Evolutionary conservation across 176 grass and related monocot species (phyloP).

Genomic region (Oryza nivara): DNA sequence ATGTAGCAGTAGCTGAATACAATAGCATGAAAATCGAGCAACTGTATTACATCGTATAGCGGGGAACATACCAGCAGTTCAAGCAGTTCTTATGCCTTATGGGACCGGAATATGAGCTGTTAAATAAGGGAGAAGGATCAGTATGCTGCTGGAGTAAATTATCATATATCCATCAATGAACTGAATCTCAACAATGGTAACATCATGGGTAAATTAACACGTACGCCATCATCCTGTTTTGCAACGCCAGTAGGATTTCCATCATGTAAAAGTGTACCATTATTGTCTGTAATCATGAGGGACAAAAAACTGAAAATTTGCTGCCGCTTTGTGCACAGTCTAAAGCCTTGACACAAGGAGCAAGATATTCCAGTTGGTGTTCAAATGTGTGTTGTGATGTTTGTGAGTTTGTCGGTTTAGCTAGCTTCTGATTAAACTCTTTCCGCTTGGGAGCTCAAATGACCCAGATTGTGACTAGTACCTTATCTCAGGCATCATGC

Average conservation of each 20-base stretch:
- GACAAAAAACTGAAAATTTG: conserved; percentile 45
- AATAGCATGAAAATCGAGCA: conserved; percentile 38
- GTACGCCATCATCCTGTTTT: conserved; percentile 39
- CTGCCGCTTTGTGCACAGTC: conserved; percentile 39
- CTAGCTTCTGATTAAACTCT: too few relatives aligned
- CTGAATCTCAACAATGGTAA: conserved; percentile 25
- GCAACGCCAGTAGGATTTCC: conserved; percentile 48
- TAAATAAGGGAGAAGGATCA: conserved; percentile 28
- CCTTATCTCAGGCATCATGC: too few relatives aligned
- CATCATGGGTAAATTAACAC: conserved; percentile 41
- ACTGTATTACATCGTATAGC: conserved; percentile 29
- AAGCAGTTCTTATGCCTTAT: conserved; percentile 10
- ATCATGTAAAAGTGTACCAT: conserved; percentile 57
- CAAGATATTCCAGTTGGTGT: conserved; percentile 34
- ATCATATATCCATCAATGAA: conserved; percentile 32
- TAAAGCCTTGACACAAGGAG: conserved; percentile 30
- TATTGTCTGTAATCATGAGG: conserved; percentile 59
- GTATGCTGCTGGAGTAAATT: conserved; percentile 36
- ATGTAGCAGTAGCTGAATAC: conserved; percentile 19
- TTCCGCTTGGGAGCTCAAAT: too few relatives aligned
- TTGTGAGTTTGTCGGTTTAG: too few relatives aligned
- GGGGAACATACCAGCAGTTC: conserved; percentile 23
- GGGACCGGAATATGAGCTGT: conserved; percentile 20
- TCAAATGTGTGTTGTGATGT: neutral
- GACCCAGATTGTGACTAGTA: too few relatives aligned